Evolutionary conservation across 2,329 filamentous ascomycete species (phyloP), one percentile per base, ranked within the genome.

Genomic region (Beauveria sp.): DNA sequence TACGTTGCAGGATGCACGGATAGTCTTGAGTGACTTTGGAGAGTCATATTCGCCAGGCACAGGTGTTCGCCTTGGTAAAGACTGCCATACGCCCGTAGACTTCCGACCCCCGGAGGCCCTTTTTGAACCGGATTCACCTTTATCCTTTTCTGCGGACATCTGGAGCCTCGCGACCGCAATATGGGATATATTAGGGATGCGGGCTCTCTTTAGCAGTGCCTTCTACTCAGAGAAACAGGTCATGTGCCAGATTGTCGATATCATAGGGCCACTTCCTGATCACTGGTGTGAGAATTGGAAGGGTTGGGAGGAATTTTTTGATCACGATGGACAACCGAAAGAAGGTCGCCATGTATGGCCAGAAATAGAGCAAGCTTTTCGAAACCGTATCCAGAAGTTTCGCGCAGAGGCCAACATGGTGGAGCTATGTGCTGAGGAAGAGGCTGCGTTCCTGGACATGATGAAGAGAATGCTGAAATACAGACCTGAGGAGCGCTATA

Each of bases 391-490:
- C 16, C 64, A 64, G 34, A 6, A 60, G 8, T 66, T 34, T 54
- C 59, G 64, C 5, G 30, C 50, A 28, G 30, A 64, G 24, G 57
- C 45, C 12, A 26, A 58, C 6, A 54, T 62, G 61, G 58, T 28
- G 2, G 53, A 34, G 20, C 61, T 61, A 26, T 28, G 49, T 20
- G 7, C 9, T 3, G 59, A 60, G 14, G 64, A 66, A 58, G 49
- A 30, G 20, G 54, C 26, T 18, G 63, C 63, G 5, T 50, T 66
- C 34, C 26, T 66, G 51, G 57, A 63, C 22, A 49, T 66, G 45
- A 53, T 66, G 30, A 24, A 16, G 12, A n/a, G 22, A 43, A 66
- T 66, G 63, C 62, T 66, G 14, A 43, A 16, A 28, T 60, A 51
- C 24, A 24, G 38, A 14, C 63, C 63, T 1, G 57, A 61, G 34